Evolutionary conservation across 257 asterid genomes (phyloP), one percentile per base, ranked within the genome.

Genomic region (Echites panduratus): DNA sequence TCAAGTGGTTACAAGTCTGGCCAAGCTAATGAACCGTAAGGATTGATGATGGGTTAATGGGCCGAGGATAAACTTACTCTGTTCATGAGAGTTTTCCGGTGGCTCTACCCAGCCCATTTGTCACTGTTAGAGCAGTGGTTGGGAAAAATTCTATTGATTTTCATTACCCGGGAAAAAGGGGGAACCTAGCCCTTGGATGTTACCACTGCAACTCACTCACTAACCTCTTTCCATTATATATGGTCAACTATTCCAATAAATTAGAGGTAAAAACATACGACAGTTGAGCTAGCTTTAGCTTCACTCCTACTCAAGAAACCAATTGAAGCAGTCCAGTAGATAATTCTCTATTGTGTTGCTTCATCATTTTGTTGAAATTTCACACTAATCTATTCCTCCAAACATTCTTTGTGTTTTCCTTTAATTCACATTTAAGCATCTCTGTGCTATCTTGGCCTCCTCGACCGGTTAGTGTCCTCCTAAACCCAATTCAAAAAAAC

Each of bases 281-380:
- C 47, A 6, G 53, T 40, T 29, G 19, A 76, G 66, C 78, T 82
- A 77, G n/a, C 89, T 86, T 89, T 82, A 77, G 78, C 97, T 91
- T 91, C 86, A 88, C 88, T 85, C 85, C 86, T 84, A 88, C 93
- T 86, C 95, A 82, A 77, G 73, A 73, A 62, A 76, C 75, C 78
- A 73, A 41, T 59, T 74, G 70, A 85, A 76, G 48, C 66, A 79
- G 76, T 56, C 84, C 69, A 70, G 77, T 70, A 29, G 77, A 50
- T 70, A 16, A 68, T 68, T 79, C 57, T 70, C 79, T 20, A 22
- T 29, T 73, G 74, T 4, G 24, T 38, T 76, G 70, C 75, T 44
- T 81, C 78, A 58, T 83, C 80, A 75, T 80, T 75, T 82, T 70
- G 59, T 66, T 83, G 75, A 65, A 68, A 70, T 75, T 64, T 24